Base-by-base conservation (phyloP, 1,284 basidiomycete genomes). In the Irpex sp. region DNA sequence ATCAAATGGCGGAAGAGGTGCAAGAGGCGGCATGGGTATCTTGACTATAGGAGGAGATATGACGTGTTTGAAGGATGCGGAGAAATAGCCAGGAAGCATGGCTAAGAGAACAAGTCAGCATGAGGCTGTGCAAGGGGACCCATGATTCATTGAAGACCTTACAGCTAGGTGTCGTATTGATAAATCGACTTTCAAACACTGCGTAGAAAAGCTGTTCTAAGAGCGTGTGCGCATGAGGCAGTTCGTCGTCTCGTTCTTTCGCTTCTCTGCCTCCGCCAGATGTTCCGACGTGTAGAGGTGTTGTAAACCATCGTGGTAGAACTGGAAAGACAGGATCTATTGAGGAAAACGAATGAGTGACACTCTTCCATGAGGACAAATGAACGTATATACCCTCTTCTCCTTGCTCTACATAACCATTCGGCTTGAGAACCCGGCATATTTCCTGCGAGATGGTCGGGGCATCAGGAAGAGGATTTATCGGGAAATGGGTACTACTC, bases 31-130 rank as follows among this genome's bases (percentile, higher is more conserved):
- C 80, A 89, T 87, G 47, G 83, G 83, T 67, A 88, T 86, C 62
- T 81, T 81, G 36, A 89, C 74, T 37, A 84, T 78, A 49, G 89
- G 88, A 8, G 85, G 84, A 50, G 83, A 75, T 6, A 79, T 78
- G 17, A 89, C 85, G 63, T 86, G 85, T 59, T 83, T 78, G 71
- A 92, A 92, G 68, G 87, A 86, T n/a, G 87, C 85, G 6, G 85
- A 85, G 69, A 90, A 84, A 70, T 89, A 84, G 60, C 80, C 84
- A 9, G 88, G 86, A 58, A 90, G 74, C 57, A 89, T 76, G 65
- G 87, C 88, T 88, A 50, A 9, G 39, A 15, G 15, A 9, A 43
- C 15, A 43, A 15, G 15, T 43, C 26, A 26, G 39, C 15, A 43
- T 43, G 39, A 43, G 39, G 39, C 15, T 43, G 39, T 43, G n/a